Evolutionary conservation across 768 basidiomycete genomes (phyloP).

Genomic region (Aureoboletus auriporus): DNA sequence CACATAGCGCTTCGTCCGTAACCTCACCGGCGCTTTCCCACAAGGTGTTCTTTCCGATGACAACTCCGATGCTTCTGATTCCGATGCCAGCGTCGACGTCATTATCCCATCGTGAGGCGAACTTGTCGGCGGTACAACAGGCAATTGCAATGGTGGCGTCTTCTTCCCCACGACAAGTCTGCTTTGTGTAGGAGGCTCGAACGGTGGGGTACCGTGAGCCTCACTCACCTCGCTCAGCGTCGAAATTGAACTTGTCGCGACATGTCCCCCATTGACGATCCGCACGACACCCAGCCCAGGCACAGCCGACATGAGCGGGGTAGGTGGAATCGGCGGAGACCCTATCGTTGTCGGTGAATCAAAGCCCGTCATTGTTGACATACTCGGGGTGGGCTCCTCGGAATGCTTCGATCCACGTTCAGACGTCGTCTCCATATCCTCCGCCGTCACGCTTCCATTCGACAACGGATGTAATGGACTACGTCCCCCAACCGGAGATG

Average conservation of each 20-base stretch:
- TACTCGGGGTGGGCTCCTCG: slow-evolving; percentile 9
- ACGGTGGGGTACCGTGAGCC: slow-evolving; percentile 1
- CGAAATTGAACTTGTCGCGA: slow-evolving; percentile 27
- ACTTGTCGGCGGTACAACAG: slow-evolving; percentile 1
- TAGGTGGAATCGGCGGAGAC: slow-evolving; percentile 36
- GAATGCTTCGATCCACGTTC: slow-evolving; percentile 31
- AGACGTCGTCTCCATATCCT: slow-evolving; percentile 21
- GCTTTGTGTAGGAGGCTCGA: slow-evolving; percentile 25
- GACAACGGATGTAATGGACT: slow-evolving; percentile 11
- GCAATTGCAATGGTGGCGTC: slow-evolving; percentile 24
- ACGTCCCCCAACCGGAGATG: slow-evolving; percentile 40
- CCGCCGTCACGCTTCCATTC: slow-evolving; percentile 13
- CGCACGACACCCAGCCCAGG: slow-evolving; percentile 13
- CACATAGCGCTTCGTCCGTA: slow-evolving; percentile 52
- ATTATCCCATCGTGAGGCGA: slow-evolving; percentile 5
- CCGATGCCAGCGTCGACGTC: slow-evolving; percentile 8
- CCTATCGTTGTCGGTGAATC: slow-evolving; percentile 39
- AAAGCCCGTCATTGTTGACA: neutral
- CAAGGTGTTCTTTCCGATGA: slow-evolving; percentile 28
- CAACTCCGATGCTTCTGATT: slow-evolving; percentile 40
- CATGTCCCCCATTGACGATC: slow-evolving; percentile 31
- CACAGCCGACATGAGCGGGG: slow-evolving; percentile 31
- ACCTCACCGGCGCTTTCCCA: slow-evolving; percentile 35
- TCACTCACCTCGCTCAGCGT: slow-evolving; percentile 26
- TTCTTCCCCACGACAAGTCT: slow-evolving; percentile 37